Conservation (phyloP, 1,284 basidiomycete species). For the Boletus sp. region DNA sequence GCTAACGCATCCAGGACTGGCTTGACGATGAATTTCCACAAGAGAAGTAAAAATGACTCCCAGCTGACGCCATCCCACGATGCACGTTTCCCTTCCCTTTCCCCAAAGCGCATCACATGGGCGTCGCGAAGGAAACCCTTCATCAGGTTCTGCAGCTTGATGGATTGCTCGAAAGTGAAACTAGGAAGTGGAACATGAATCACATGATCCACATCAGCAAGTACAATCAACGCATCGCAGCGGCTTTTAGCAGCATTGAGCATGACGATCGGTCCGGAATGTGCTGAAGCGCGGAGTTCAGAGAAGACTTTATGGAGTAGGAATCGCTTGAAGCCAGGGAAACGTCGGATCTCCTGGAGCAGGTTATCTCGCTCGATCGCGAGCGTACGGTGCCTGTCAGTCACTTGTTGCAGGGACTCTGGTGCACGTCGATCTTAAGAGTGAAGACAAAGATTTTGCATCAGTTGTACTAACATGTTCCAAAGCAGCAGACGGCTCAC, state of each 20-base stretch:
- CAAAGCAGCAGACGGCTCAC: too few species aligned
- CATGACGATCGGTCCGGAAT: not conserved
- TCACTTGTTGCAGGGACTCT: too few species aligned
- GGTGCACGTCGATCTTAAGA: too few species aligned
- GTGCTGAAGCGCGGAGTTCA: not conserved
- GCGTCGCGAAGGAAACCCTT: not conserved
- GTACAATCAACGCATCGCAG: not conserved
- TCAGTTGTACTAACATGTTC: too few species aligned
- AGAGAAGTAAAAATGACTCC: too few species aligned
- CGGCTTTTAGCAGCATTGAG: not conserved
- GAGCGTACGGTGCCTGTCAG: too few species aligned
- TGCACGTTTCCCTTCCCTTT: not conserved
- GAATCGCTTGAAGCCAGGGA: not conserved
- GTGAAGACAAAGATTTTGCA: too few species aligned
- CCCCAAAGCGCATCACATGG: not conserved
- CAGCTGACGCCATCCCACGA: too few species aligned
- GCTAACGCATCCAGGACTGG: too few species aligned
- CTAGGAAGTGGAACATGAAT: not conserved
- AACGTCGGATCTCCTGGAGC: too few species aligned
- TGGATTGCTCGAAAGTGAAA: not conserved
- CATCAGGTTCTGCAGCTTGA: not conserved
- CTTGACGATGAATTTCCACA: too few species aligned
- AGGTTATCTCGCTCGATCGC: too few species aligned
- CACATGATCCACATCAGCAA: not conserved
- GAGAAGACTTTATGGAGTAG: not conserved